Evolutionary conservation across 306 rosid genomes (phyloP).

Genomic region (Quercus engelmannii): DNA sequence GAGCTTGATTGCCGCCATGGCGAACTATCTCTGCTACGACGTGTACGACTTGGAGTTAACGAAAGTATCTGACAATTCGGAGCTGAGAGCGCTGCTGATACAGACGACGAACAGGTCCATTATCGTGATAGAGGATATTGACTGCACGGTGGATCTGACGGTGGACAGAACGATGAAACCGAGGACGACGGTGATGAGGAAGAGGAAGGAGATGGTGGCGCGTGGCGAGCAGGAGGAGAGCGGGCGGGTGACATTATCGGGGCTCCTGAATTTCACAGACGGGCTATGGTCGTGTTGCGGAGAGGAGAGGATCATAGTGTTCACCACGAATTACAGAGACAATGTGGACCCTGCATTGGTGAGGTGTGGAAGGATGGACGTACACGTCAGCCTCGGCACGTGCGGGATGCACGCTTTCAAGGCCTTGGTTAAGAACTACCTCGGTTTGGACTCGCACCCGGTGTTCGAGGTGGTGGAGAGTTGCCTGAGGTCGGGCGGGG

Average conservation of each 20-base stretch:
- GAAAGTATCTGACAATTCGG: slow-evolving; percentile 78
- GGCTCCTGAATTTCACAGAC: slow-evolving; percentile 77
- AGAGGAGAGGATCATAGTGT: slow-evolving; percentile 74
- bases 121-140: slow-evolving; percentile 82
- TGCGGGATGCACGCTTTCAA: slow-evolving; percentile 73
- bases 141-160: slow-evolving; percentile 75
- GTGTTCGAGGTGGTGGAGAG: slow-evolving; percentile 61
- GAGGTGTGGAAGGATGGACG: slow-evolving; percentile 87
- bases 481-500: slow-evolving; percentile 59
- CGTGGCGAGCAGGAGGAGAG: slow-evolving; percentile 29
- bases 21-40: slow-evolving; percentile 80
- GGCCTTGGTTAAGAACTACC: slow-evolving; percentile 54
- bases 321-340: slow-evolving; percentile 69
- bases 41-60: slow-evolving; percentile 83
- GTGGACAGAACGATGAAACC: slow-evolving; percentile 46
- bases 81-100: slow-evolving; percentile 65
- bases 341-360: slow-evolving; percentile 79
- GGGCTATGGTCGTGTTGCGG: slow-evolving; percentile 92
- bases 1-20: slow-evolving; percentile 84
- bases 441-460: slow-evolving; percentile 50
- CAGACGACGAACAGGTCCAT: slow-evolving; percentile 86
- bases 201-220: slow-evolving; percentile 21
- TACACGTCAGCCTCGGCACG: slow-evolving; percentile 72
- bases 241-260: slow-evolving; percentile 74
- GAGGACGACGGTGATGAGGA: slow-evolving; percentile 16